Conservation (phyloP, 1,139 yeast species). For the Geotrichum candidum region DNA sequence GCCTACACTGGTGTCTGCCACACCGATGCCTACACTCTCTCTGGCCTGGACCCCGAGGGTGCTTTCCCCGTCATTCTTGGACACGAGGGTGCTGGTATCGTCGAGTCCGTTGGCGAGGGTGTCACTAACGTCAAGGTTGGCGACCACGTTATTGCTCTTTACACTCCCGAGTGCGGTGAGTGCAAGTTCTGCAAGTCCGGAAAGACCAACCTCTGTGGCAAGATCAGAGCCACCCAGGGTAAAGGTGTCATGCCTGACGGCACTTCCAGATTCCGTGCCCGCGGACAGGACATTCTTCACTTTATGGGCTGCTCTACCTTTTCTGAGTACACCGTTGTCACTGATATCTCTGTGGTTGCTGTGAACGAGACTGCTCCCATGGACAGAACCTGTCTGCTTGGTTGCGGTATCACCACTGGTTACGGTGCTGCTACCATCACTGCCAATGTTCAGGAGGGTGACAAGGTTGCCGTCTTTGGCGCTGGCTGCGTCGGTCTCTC, state of each 20-base stretch:
- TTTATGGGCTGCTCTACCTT: conserved; percentile 98
- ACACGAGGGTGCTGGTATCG: conserved; percentile 96
- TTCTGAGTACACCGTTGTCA: conserved; percentile 94
- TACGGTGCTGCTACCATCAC: conserved; percentile 96
- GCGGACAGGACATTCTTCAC: conserved; percentile 74
- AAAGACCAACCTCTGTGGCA: conserved; percentile 89
- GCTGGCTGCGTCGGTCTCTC: conserved; percentile 96
- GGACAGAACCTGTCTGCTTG: conserved; percentile 85
- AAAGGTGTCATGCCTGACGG: conserved; percentile 96
- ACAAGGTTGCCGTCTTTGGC: conserved; percentile 93
- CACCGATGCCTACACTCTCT: conserved; percentile 93
- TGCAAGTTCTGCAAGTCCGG: conserved; percentile 95
- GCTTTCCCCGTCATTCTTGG: conserved; percentile 83
- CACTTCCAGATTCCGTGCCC: conserved; percentile 67
- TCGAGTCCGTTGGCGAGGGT: conserved; percentile 88
- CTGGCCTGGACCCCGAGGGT: conserved; percentile 96
- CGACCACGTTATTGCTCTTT: conserved; percentile 83
- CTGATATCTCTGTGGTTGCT: conserved; percentile 95
- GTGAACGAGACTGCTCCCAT: conserved; percentile 77
- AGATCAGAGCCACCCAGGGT: conserved; percentile 89
- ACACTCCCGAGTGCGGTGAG: conserved; percentile 93
- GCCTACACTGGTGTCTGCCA: conserved; percentile 93
- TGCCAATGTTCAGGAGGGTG: conserved; percentile 87
- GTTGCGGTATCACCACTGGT: conserved; percentile 98
- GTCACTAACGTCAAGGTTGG: conserved; percentile 83